Conservation (phyloP, 2,329 filamentous ascomycete species). For the Cladosporium halotolerans region DNA sequence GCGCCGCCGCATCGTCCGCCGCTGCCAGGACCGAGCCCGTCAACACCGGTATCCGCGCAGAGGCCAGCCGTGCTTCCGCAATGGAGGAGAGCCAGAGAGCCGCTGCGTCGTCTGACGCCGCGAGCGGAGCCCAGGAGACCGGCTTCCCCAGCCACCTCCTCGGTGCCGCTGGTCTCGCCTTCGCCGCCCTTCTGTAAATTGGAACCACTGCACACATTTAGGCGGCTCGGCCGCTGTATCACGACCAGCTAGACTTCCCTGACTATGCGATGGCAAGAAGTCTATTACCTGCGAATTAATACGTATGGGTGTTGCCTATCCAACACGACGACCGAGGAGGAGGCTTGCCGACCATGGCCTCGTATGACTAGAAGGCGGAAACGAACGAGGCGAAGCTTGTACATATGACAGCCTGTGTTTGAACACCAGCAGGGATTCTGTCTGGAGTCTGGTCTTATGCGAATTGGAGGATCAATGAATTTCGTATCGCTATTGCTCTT, state of each 20-base stretch:
- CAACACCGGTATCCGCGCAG: background rate
- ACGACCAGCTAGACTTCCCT: too few relatives aligned
- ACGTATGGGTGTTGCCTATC: background rate
- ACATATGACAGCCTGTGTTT: conserved; percentile 2
- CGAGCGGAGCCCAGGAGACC: conserved; percentile 3
- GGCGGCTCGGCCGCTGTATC: background rate
- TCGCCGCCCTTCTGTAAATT: conserved; percentile 5
- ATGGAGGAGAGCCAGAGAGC: conserved; percentile 5
- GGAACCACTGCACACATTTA: background rate
- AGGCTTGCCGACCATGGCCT: background rate
- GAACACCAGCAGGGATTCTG: background rate
- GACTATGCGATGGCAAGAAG: background rate
- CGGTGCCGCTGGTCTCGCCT: conserved; percentile 6
- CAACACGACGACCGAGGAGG: background rate
- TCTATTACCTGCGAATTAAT: background rate
- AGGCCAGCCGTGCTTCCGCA: background rate
- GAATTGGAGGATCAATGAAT: background rate
- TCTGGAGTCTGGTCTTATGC: conserved; percentile 3
- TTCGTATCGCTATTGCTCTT: conserved; percentile 8
- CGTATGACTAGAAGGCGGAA: background rate
- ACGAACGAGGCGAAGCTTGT: background rate
- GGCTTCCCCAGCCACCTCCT: conserved; percentile 8
- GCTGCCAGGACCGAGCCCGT: background rate
- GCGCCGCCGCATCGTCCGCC: background rate
- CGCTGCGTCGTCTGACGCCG: conserved; percentile 3